phyloP scores from a whole-genome alignment of 2,329 filamentous ascomycete genomes.

The Fusarium phyllophilum region DNA sequence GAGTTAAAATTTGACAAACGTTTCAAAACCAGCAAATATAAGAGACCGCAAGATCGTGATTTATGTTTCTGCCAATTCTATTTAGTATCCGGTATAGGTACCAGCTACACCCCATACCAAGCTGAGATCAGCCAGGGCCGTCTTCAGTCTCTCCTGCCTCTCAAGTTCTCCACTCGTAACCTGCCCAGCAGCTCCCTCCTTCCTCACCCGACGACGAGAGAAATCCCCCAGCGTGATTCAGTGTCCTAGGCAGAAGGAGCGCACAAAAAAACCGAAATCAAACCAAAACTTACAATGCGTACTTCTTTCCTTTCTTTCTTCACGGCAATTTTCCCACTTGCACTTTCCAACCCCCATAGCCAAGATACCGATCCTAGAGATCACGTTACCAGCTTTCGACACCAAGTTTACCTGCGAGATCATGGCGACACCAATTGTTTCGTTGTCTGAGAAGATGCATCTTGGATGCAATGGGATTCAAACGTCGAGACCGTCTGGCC shows the following conservation, averaged over 20 bases:
- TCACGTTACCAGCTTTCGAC: rapidly evolving
- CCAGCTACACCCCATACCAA: not conserved
- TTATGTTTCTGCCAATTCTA: not conserved
- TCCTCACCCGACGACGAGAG: not conserved
- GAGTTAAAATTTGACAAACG: rapidly evolving
- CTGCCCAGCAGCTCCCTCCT: not conserved
- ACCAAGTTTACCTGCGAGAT: rapidly evolving
- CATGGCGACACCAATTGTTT: rapidly evolving
- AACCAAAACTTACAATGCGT: not conserved
- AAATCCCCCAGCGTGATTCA: not conserved
- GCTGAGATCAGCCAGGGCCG: not conserved
- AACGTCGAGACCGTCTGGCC: not conserved
- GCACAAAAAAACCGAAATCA: not conserved
- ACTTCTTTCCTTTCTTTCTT: not conserved
- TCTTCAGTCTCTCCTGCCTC: not conserved
- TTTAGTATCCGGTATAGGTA: not conserved
- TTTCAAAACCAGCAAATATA: not conserved
- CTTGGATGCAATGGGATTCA: not conserved
- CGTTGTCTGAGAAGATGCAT: rapidly evolving
- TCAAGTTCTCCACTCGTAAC: not conserved
- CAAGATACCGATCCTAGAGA: too few relatives aligned
- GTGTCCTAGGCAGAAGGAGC: not conserved
- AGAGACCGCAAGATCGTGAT: not conserved
- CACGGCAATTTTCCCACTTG: not conserved
- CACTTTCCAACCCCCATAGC: not conserved